Evolutionary conservation across 202 grass and related monocot species (phyloP).

Genomic region (Hordeum pubiflorum): DNA sequence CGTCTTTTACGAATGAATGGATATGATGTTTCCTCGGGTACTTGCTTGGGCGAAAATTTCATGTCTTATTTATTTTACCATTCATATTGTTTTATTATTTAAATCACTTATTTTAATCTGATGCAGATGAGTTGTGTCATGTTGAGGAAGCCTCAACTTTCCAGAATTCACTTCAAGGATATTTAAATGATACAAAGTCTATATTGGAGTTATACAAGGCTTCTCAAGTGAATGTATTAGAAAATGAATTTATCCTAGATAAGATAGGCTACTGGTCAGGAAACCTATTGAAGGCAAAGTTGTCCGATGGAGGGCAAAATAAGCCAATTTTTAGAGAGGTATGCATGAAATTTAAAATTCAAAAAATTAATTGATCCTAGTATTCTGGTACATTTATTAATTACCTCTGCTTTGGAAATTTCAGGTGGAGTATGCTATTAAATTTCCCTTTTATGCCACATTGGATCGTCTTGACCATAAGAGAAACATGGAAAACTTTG

Average conservation of each 20-base stretch:
- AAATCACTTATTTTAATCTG: not conserved
- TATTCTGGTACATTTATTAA: not conserved
- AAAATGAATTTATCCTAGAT: conserved; percentile 41
- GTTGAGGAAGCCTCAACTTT: conserved; percentile 33
- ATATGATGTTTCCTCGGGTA: conserved; percentile 42
- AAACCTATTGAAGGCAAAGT: conserved; percentile 31
- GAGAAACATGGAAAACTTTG: conserved; percentile 58
- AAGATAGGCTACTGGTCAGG: conserved; percentile 46
- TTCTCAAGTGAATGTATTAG: conserved; percentile 40
- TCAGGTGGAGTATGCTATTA: not conserved
- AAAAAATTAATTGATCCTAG: not conserved
- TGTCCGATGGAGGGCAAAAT: conserved; percentile 5
- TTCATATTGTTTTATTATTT: not conserved
- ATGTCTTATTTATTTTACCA: not conserved
- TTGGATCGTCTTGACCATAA: conserved; percentile 67
- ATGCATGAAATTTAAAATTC: not conserved
- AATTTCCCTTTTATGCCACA: conserved; percentile 23
- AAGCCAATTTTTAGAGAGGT: conserved; percentile 32
- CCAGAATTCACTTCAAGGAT: not conserved
- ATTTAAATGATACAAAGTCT: too few relatives aligned
- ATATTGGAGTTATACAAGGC: too few relatives aligned
- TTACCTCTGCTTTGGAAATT: not conserved
- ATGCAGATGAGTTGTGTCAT: conserved; percentile 41
- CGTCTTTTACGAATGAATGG: too few relatives aligned
- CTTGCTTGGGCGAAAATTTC: not conserved